phyloP scores from a whole-genome alignment of 1,284 basidiomycete species.

The Apiotrichum porosum region DNA sequence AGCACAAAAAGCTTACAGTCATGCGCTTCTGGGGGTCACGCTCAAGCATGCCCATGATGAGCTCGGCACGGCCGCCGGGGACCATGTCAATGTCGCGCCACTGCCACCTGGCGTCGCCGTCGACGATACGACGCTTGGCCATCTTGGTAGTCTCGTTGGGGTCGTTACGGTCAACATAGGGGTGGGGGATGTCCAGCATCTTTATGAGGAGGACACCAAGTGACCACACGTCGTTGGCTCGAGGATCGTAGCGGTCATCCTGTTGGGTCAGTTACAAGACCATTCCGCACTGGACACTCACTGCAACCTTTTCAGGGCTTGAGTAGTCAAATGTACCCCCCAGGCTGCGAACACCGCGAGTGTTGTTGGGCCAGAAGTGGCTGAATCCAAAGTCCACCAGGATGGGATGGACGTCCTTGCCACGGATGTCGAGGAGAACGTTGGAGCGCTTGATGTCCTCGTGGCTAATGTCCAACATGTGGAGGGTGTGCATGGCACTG shows the following conservation, averaged over 20 bases:
- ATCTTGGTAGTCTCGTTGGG: constrained; percentile 13
- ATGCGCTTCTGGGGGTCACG: constrained; percentile 25
- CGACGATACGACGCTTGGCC: constrained; percentile 26
- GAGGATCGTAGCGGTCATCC: constrained; percentile 34
- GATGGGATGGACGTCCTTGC: constrained; percentile 11
- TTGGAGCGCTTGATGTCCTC: constrained; percentile 48
- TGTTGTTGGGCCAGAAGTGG: constrained; percentile 32
- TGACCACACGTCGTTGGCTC: constrained; percentile 44
- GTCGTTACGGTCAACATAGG: constrained; percentile 22
- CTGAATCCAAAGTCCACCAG: constrained; percentile 47
- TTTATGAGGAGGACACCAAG: constrained; percentile 43
- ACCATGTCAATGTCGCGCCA: constrained; percentile 15
- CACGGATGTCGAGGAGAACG: constrained; percentile 26
- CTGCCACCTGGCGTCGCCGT: constrained; percentile 16
- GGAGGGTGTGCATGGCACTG: constrained; percentile 33
- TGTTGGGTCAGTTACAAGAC: too few relatives aligned
- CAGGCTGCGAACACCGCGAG: constrained; percentile 22
- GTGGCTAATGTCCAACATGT: constrained; percentile 40
- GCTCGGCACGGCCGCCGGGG: constrained; percentile 22
- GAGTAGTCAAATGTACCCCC: constrained; percentile 47
- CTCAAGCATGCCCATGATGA: constrained; percentile 38
- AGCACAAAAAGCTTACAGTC: constrained; percentile 27
- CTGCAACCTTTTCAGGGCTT: constrained; percentile 43
- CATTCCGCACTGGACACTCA: too few relatives aligned
- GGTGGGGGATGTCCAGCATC: constrained; percentile 33